These are phyloP conservation scores for Phanerochaete carnosa DNA, from an alignment of 768 basidiomycete species.

Conservation along the genomic window DNA sequence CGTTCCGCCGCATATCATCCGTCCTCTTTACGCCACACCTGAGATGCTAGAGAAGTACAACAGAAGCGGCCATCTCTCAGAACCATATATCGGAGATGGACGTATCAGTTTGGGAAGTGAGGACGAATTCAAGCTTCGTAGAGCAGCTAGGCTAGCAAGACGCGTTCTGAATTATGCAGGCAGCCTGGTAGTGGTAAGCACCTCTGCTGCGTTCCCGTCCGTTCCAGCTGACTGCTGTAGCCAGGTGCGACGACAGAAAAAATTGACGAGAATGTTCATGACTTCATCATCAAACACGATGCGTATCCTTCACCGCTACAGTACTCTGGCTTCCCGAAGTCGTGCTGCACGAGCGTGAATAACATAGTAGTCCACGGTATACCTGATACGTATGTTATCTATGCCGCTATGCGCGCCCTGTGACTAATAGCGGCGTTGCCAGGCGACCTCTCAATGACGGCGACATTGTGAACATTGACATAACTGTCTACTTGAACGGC, in stretches of 20 bases:
- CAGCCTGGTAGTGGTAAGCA: slow-evolving; percentile 19
- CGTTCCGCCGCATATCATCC: slow-evolving; percentile 54
- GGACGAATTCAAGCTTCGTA: slow-evolving; percentile 14
- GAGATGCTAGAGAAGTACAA: slow-evolving; percentile 5
- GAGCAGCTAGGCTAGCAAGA: slow-evolving; percentile 19
- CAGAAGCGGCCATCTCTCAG: neutral
- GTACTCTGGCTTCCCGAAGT: slow-evolving; percentile 72
- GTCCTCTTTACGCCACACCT: slow-evolving; percentile 51
- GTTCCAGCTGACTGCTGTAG: slow-evolving; percentile 32
- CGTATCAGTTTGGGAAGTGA: slow-evolving; percentile 11
- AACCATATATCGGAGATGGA: neutral
- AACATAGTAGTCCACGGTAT: slow-evolving; percentile 88
- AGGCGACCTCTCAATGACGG: slow-evolving; percentile 80
- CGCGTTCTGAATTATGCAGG: slow-evolving; percentile 20
- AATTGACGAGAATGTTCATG: slow-evolving; percentile 72
- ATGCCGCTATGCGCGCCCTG: neutral
- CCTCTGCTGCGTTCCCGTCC: neutral
- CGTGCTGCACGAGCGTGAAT: slow-evolving; percentile 86
- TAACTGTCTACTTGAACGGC: slow-evolving; percentile 80
- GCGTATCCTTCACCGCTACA: slow-evolving; percentile 88
- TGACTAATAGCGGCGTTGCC: slow-evolving; percentile 1
- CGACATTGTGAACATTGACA: slow-evolving; percentile 86
- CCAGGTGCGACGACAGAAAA: slow-evolving; percentile 68
- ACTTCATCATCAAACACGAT: slow-evolving; percentile 58
- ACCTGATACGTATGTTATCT: slow-evolving; percentile 67